Percentiles rank a stretch among this genome's conserved stretches.
phyloP scores from a whole-genome alignment of 352 stramenopile genomes.

The Phytophthora europaea region DNA sequence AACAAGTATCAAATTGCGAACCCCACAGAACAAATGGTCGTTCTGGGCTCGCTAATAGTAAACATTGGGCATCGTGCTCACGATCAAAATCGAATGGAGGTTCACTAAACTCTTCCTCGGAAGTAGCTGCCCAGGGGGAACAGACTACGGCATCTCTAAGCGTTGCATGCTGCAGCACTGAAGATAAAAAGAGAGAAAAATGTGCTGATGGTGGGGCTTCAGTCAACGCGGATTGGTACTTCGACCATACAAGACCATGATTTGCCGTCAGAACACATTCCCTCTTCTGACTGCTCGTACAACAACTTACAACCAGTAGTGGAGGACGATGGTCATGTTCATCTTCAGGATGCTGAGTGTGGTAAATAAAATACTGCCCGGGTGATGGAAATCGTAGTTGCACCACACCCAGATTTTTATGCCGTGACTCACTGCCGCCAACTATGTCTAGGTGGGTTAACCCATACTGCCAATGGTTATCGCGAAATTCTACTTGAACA shows the following conservation, averaged over 20 bases:
- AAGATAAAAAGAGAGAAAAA: constrained; percentile 39
- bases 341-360: constrained; percentile 4
- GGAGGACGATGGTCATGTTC: constrained; percentile 2
- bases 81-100: constrained; percentile 36
- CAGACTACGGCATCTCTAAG: constrained; percentile 20
- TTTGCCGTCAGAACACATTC: constrained; percentile 15
- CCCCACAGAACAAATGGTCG: constrained; percentile 32
- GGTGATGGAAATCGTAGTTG: constrained; percentile 27
- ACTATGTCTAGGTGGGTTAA: constrained; percentile 24
- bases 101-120: constrained; percentile 8
- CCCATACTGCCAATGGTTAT: constrained; percentile 21
- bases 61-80: constrained; percentile 14
- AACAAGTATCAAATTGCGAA: constrained; percentile 4
- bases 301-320: constrained; percentile 24
- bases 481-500: constrained; percentile 27
- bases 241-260: constrained; percentile 21
- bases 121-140: constrained; percentile 29
- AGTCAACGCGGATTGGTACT: constrained; percentile 21
- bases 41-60: constrained; percentile 15
- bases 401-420: constrained; percentile 14
- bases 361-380: constrained; percentile 29
- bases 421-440: not conserved
- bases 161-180: constrained; percentile 17
- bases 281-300: constrained; percentile 14
- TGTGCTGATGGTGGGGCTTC: constrained; percentile 9